Evolutionary conservation across 306 rosid genomes (phyloP).

Genomic region (Vigna unguiculata): DNA sequence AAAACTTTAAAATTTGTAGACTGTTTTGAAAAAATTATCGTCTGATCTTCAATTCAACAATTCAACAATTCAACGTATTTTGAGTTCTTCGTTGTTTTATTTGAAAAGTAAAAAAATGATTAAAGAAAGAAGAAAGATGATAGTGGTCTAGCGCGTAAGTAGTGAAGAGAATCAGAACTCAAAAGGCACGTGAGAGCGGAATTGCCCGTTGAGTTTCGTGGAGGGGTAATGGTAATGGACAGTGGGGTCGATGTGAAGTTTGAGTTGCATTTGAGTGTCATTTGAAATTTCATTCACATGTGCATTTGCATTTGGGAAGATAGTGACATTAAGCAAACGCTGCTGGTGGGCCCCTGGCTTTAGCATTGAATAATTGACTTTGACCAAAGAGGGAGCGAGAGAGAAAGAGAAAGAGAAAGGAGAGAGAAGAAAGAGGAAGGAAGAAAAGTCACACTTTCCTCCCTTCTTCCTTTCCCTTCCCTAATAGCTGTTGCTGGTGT

Average conservation of each 20-base stretch:
- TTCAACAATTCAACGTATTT: too few species aligned
- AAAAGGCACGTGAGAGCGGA: conserved; percentile 34
- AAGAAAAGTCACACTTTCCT: conserved; percentile 94
- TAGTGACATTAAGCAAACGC: conserved; percentile 48
- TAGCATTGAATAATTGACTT: conserved; percentile 83
- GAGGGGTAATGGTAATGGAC: conserved; percentile 2
- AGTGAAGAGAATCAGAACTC: conserved; percentile 16
- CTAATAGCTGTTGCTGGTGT: conserved; percentile 31
- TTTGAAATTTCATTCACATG: conserved; percentile 38
- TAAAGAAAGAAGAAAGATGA: too few species aligned
- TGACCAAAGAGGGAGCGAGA: conserved; percentile 75
- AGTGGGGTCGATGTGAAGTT: conserved; percentile 45
- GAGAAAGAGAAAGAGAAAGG: conserved; percentile 3
- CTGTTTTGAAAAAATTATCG: too few species aligned
- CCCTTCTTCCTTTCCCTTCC: conserved; percentile 58
- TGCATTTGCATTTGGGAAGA: conserved; percentile 43
- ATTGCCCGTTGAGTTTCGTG: conserved; percentile 35
- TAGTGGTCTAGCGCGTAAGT: not conserved
- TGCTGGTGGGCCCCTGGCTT: conserved; percentile 47
- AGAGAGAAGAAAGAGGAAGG: conserved; percentile 53
- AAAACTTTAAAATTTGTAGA: too few species aligned
- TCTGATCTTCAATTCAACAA: too few species aligned
- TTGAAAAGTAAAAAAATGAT: too few species aligned
- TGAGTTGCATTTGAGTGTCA: conserved; percentile 33
- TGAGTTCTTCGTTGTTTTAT: too few species aligned